Conservation (phyloP, 1,284 basidiomycete species). For the Ganoderma resinaceum region DNA sequence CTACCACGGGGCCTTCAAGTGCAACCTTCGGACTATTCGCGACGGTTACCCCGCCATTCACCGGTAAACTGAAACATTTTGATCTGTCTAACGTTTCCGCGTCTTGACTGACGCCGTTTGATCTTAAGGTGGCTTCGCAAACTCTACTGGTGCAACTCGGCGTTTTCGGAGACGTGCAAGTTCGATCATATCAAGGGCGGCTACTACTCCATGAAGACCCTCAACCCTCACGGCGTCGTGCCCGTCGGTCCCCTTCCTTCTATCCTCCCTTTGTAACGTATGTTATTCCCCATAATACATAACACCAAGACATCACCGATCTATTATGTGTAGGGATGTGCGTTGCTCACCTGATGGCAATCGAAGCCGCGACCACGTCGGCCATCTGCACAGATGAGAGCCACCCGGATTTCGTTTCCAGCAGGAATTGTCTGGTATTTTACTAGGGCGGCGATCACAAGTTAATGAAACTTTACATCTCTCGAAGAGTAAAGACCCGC, state of each 20-base stretch:
- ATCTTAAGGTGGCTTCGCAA: constrained; percentile 78
- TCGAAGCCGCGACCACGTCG: too few relatives aligned
- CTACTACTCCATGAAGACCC: constrained; percentile 62
- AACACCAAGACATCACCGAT: too few relatives aligned
- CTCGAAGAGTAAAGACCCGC: too few relatives aligned
- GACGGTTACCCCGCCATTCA: constrained; percentile 85
- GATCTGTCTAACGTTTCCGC: constrained; percentile 4
- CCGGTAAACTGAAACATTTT: constrained; percentile 46
- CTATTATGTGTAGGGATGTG: too few relatives aligned
- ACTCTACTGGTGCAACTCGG: constrained; percentile 90
- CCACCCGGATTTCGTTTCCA: too few relatives aligned
- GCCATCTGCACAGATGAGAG: too few relatives aligned
- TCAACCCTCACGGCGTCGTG: constrained; percentile 71
- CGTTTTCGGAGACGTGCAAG: constrained; percentile 90
- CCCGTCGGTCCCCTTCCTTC: constrained; percentile 76
- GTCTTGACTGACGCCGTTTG: neutral
- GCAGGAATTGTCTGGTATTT: too few relatives aligned
- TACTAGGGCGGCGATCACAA: too few relatives aligned
- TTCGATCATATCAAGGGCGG: constrained; percentile 90
- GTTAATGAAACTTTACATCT: too few relatives aligned
- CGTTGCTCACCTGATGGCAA: too few relatives aligned
- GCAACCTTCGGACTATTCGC: constrained; percentile 84
- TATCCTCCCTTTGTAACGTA: constrained; percentile 66
- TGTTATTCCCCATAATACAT: too few relatives aligned
- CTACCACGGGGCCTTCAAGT: constrained; percentile 94